These are phyloP conservation scores for Fraxinus dipetala DNA, from an alignment of 305 asterid species.

Conservation along the genomic window DNA sequence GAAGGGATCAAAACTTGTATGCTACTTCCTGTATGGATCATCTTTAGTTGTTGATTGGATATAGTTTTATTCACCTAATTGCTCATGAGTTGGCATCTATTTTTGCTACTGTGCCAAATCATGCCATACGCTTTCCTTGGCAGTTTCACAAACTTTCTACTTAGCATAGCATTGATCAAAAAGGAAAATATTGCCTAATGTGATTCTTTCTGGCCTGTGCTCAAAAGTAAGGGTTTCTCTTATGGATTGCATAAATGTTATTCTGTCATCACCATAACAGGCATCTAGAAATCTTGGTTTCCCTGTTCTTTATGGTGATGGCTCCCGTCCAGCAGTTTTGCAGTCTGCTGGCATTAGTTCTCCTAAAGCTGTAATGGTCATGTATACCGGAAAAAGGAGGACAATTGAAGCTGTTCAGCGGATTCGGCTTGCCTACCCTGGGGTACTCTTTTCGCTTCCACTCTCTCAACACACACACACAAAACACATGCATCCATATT, in stretches of 20 bases:
- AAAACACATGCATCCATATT: not conserved
- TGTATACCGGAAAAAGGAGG: conserved; percentile 70
- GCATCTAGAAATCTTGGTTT: conserved; percentile 81
- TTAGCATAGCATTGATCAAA: not conserved
- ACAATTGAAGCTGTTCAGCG: conserved; percentile 86
- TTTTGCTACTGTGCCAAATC: not conserved
- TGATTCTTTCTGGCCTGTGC: conserved; percentile 2
- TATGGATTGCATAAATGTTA: conserved; percentile 12
- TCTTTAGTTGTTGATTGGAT: not conserved
- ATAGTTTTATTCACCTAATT: not conserved
- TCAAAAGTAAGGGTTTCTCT: conserved; percentile 11
- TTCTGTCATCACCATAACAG: conserved; percentile 39
- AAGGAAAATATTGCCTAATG: not conserved
- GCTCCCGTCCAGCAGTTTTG: conserved; percentile 90
- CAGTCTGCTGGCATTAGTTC: conserved; percentile 89
- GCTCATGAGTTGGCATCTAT: not conserved
- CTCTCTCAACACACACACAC: not conserved
- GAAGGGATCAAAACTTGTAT: not conserved
- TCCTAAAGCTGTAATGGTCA: conserved; percentile 94
- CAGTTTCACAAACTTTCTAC: not conserved
- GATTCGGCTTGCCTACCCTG: conserved; percentile 84
- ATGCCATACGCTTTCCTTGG: not conserved
- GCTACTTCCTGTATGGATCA: not conserved
- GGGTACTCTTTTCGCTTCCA: conserved; percentile 40
- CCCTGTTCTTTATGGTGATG: conserved; percentile 93